Evolutionary conservation across 805 yeast genomes (phyloP), one percentile per base, ranked within the genome.

Genomic region (baker's yeast (Saccharomyces cerevisiae)): DNA sequence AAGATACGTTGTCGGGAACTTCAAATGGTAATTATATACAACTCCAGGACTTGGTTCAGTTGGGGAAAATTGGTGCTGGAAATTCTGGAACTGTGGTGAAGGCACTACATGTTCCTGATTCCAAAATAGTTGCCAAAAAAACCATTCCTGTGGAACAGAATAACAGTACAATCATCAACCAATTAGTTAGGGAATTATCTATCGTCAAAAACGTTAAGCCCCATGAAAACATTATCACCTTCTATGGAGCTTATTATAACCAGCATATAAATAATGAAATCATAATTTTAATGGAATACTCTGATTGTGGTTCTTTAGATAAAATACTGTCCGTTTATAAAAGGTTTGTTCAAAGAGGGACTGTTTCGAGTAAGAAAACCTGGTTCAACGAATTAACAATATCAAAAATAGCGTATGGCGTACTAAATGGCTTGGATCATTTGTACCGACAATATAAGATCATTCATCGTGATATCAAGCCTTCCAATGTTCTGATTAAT

Each of bases 391-490:
- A 85, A 57, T 72, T 75, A 51, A 83, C 89, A 52, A 74, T 92
- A 26, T 83, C 85, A 50, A 86, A 85, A 62, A 81, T 91, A 28
- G 82, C 94, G 9, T 83, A 73, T 57, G 82, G 89, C 6, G 91
- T 94, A 0, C 73, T 91, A 11, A 81, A 83, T 28, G 98, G 98
- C 0, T 76, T 92, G 54, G 79, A 81, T 36, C 94, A 91, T 65
- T 74, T 92, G 27, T 92, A 94, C 70, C 81, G 85, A 22, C 78
- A 82, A 27, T 96, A 91, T 67, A 81, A 89, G 56, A 92, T 94
- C 65, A 88, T 94, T 55, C 99, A 94, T 68, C 77, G 99, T 58
- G 99, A 94, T 68, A 90, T 94, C 61, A 94, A 94, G 68, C 99
- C 99, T 0, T 87, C 95, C 5, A 94, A 94, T 70, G 96, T 94